phyloP scores from a whole-genome alignment of 495 filamentous ascomycete species.

The Chaetomium tenue region DNA sequence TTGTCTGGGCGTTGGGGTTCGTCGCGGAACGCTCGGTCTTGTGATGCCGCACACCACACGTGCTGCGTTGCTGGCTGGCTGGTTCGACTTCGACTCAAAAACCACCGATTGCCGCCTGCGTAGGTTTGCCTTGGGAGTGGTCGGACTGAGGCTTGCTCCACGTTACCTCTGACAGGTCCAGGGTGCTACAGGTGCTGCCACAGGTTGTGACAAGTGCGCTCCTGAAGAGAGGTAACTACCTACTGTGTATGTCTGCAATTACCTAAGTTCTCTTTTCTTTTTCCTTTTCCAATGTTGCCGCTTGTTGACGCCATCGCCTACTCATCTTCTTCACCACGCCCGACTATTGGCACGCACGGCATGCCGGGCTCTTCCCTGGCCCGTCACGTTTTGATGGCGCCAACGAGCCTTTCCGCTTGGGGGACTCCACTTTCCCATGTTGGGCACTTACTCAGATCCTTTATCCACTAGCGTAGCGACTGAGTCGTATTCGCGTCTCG shows the following conservation, averaged over 20 bases:
- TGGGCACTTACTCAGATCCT: slow-evolving; percentile 25
- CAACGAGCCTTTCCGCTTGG: not conserved
- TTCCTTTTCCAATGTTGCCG: not conserved
- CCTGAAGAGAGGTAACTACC: too few relatives aligned
- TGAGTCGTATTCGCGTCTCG: slow-evolving; percentile 24
- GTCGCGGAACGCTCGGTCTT: not conserved
- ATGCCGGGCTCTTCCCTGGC: not conserved
- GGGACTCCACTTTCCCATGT: not conserved
- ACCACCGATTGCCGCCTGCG: too few relatives aligned
- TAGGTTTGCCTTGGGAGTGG: not conserved
- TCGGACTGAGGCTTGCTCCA: not conserved
- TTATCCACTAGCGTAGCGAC: slow-evolving; percentile 17
- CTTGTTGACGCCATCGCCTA: not conserved
- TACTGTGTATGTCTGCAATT: too few relatives aligned
- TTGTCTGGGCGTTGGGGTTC: not conserved
- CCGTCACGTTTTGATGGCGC: slow-evolving; percentile 9
- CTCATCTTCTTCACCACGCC: too few relatives aligned
- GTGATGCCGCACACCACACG: not conserved
- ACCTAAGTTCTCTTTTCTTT: not conserved
- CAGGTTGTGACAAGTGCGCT: too few relatives aligned
- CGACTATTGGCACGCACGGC: too few relatives aligned
- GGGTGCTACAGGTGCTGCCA: too few relatives aligned
- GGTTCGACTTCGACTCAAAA: not conserved
- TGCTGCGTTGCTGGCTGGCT: too few relatives aligned
- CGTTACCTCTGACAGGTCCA: not conserved